Percentiles rank a stretch among this genome's conserved stretches.
These are phyloP conservation scores for Aciculosporium take DNA, from an alignment of 2,329 filamentous ascomycete species.

Conservation along the genomic window DNA sequence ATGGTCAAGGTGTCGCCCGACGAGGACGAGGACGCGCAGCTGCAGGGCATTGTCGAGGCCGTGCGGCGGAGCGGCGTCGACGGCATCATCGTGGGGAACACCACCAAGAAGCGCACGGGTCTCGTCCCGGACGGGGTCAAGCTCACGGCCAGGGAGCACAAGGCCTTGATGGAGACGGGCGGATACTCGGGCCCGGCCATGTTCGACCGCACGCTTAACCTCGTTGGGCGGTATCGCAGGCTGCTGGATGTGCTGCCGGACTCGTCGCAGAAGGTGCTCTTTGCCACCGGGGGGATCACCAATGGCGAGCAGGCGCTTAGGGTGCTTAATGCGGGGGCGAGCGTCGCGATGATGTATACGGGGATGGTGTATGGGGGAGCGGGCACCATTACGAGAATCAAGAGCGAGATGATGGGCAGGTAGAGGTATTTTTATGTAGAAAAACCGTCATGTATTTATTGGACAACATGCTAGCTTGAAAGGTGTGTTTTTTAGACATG, in stretches of 20 bases:
- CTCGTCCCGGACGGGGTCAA: conserved; percentile 52
- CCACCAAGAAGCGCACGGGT: conserved; percentile 68
- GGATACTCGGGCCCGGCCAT: conserved; percentile 86
- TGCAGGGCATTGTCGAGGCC: conserved; percentile 77
- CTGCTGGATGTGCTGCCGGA: conserved; percentile 40
- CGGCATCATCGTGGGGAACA: conserved; percentile 94
- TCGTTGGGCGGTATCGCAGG: conserved; percentile 68
- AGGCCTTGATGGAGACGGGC: conserved; percentile 59
- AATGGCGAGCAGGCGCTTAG: conserved; percentile 72
- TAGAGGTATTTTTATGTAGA: too few species aligned
- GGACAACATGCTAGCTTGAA: too few species aligned
- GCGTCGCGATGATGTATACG: conserved; percentile 85
- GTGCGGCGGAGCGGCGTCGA: conserved; percentile 76
- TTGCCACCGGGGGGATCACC: conserved; percentile 86
- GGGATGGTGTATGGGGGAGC: conserved; percentile 50
- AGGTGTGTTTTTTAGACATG: too few species aligned
- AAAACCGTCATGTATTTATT: too few species aligned
- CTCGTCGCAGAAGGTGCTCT: conserved; percentile 58
- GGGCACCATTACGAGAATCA: conserved; percentile 51
- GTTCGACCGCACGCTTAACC: conserved; percentile 62
- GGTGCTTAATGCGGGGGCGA: conserved; percentile 77
- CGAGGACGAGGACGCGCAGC: conserved; percentile 72
- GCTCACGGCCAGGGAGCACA: conserved; percentile 52
- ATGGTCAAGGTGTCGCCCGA: conserved; percentile 99
- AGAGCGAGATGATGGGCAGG: conserved; percentile 51